Evolutionary conservation across 2,329 filamentous ascomycete genomes (phyloP), one percentile per base, ranked within the genome.

Genomic region (Colletotrichum destructivum): DNA sequence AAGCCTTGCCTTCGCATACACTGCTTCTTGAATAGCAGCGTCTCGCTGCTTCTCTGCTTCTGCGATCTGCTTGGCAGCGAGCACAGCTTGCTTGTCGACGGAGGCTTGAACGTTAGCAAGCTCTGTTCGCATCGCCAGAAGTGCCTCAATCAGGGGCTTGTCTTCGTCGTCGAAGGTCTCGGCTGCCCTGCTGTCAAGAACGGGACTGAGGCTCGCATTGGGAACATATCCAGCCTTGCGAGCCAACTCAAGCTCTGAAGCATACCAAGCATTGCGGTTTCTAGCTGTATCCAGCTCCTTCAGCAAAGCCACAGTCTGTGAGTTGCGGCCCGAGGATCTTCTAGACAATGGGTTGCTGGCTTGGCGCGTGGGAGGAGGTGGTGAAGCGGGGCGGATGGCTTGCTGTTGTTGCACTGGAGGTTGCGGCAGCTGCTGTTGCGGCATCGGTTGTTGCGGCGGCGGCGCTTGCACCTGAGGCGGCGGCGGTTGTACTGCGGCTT

Each of bases 31-130:
- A 65, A 99, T 92, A n/a, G 96, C 96, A 51, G 93, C 91, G 82
- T 99, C 96, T 62, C 97, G 90, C 84, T 99, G 96, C 79, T 94
- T 95, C 80, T 99, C 96, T 1, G 97, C 93, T 79, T 98, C 95
- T 2, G 96, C 95, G 73, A 99, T 95, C 73, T 96, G 91, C 80
- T 93, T 95, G 0, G 95, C 94, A 11, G 96, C 95, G 67, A 94
- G 85, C 9, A 94, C 87, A 15, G 95, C 93, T 83, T 98, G 96
- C 75, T 94, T 91, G 76, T 98, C 95, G 61, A 99, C 93, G 0
- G 95, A 94, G 16, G 87, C 90, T 80, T 99, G 97, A 54, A 99
- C 95, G 73, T 95, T 96, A 31, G 92, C 90, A 15, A 99, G 86
- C 78, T 99, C 96, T 8, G 92, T 89, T 71, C 94, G 92, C 95